Conservation (phyloP, 345 rosid species). For the Citrus hindsii region DNA sequence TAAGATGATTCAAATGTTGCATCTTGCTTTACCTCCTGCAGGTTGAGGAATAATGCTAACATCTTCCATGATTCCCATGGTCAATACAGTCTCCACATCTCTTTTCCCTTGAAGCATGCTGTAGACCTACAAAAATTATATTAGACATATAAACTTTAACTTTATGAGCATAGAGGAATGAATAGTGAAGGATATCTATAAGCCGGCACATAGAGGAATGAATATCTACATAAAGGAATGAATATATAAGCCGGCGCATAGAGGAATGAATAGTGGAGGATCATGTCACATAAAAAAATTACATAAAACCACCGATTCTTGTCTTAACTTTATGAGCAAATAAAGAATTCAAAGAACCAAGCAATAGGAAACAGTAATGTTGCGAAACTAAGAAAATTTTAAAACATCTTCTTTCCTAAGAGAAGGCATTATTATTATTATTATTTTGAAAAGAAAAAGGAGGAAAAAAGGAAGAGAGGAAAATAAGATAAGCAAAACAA, state of each 20-base stretch:
- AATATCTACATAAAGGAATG: too few relatives aligned
- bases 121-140: conserved; percentile 53
- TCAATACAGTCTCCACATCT: conserved; percentile 85
- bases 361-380: background rate
- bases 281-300: background rate
- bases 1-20: background rate
- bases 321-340: background rate
- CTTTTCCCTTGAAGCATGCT: conserved; percentile 96
- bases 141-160: background rate
- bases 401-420: background rate
- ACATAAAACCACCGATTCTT: background rate
- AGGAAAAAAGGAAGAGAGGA: background rate
- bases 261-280: background rate
- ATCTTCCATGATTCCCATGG: conserved; percentile 98
- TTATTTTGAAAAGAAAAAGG: background rate
- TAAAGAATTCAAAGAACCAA: background rate
- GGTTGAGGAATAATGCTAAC: conserved; percentile 93
- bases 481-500: background rate
- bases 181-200: background rate
- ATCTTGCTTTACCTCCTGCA: conserved; percentile 71
- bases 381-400: background rate
- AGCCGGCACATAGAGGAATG: background rate
- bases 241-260: background rate
- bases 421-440: background rate
- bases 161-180: too few relatives aligned